Evolutionary conservation across 2,329 filamentous ascomycete genomes (phyloP).

Genomic region (Exophiala calicioides): DNA sequence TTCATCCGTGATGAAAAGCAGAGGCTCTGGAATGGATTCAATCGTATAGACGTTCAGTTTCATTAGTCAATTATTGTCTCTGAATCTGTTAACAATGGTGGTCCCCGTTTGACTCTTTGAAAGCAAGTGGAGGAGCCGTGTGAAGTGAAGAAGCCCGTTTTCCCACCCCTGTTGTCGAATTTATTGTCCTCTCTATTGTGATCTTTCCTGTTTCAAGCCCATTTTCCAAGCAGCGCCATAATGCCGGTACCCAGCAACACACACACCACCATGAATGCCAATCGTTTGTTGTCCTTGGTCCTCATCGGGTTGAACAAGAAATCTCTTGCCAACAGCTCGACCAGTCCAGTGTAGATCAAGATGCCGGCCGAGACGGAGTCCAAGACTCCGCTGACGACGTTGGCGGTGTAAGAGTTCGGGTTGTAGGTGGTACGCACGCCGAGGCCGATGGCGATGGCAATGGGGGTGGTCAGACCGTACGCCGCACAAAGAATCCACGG

Average conservation of each 20-base stretch:
- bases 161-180: too few relatives aligned
- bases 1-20: too few relatives aligned
- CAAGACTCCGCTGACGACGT: slow-evolving; percentile 49
- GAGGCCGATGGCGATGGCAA: slow-evolving; percentile 53
- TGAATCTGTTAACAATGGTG: too few relatives aligned
- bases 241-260: slow-evolving; percentile 44
- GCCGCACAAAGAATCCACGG: slow-evolving; percentile 52
- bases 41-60: too few relatives aligned
- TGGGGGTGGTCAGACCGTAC: slow-evolving; percentile 56
- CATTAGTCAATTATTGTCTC: too few relatives aligned
- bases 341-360: slow-evolving; percentile 52
- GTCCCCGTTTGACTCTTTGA: too few relatives aligned
- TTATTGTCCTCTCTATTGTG: too few relatives aligned
- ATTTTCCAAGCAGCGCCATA: slow-evolving; percentile 55
- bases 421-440: slow-evolving; percentile 49
- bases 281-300: slow-evolving; percentile 40
- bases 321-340: slow-evolving; percentile 53
- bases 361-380: slow-evolving; percentile 53
- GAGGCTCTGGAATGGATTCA: too few relatives aligned
- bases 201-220: slow-evolving; percentile 47
- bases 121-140: too few relatives aligned
- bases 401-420: slow-evolving; percentile 44
- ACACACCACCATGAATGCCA: slow-evolving; percentile 47
- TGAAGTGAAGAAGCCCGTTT: too few relatives aligned
- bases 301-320: slow-evolving; percentile 53